Evolutionary conservation across 805 yeast genomes (phyloP), one percentile per base, ranked within the genome.

Genomic region (Metschnikowia kunwiensis): DNA sequence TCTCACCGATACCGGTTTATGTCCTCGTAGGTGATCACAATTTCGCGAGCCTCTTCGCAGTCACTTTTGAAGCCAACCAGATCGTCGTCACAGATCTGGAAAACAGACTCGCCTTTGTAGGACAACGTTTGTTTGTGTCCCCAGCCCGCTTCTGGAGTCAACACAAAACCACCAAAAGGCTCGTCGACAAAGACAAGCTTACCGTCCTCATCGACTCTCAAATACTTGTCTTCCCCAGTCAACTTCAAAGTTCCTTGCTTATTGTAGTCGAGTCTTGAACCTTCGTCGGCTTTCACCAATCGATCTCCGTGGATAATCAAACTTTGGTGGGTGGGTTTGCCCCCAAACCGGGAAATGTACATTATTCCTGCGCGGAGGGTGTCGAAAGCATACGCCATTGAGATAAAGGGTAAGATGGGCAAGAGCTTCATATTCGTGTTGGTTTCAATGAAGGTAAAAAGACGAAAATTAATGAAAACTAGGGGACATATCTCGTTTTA

Each of bases 211-310:
- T 30, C 23, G 15, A 30, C 29, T 7, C 24, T 22, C 31, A 30
- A 36, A 13, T 30, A 30, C 24, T 20, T 5, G 10, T 14, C 14
- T 3, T 23, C 20, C 2, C 30, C 39, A 7, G 34, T 35, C 27
- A 36, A 30, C 25, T 30, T 36, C 12, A 36, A 7, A 7, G 25
- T 12, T 4, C 34, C 40, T 7, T 18, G 18, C 2, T n/a, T 14
- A 14, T 36, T n/a, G 22, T 13, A 36, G 24, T 36, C 40, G 21
- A 36, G 30, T 16, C 35, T 25, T 8, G 35, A 36, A 4, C 35
- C 34, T n/a, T 36, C 34, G 3, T 9, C 12, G 8, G 35, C 40
- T 7, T 30, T 24, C 7, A 36, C 27, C 14, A 36, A 26, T 5
- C 14, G 20, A 3, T 5, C 12, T 5, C 20, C 30, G 17, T 15